Conservation (phyloP, 169 alveolate genomes). For the Theileria annulata region DNA sequence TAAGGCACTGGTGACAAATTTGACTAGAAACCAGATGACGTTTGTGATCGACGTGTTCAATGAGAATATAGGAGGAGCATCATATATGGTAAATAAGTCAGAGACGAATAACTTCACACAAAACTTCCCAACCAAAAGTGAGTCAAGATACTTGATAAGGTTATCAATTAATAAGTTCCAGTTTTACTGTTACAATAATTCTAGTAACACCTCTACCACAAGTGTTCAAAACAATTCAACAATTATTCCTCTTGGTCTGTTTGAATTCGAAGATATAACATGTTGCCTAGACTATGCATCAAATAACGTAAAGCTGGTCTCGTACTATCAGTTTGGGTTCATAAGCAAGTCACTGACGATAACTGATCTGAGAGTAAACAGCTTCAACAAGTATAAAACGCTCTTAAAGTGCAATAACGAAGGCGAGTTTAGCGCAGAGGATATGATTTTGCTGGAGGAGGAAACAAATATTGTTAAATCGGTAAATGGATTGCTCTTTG, state of each 20-base stretch:
- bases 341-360: constrained; percentile 55
- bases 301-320: constrained; percentile 29
- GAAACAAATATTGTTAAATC: constrained; percentile 11
- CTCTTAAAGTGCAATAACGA: constrained; percentile 37
- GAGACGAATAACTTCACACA: constrained; percentile 21
- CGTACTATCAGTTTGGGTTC: constrained; percentile 64
- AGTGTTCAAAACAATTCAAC: not conserved
- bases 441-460: not conserved
- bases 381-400: constrained; percentile 41
- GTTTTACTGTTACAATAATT: constrained; percentile 18
- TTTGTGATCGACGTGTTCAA: constrained; percentile 55
- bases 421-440: not conserved
- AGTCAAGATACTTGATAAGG: constrained; percentile 10
- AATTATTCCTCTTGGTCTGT: constrained; percentile 36
- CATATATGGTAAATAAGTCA: constrained; percentile 14
- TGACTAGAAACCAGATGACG: constrained; percentile 49
- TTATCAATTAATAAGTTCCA: constrained; percentile 39
- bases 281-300: constrained; percentile 61
- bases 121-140: constrained; percentile 23
- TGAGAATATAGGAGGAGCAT: constrained; percentile 56
- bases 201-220: not conserved
- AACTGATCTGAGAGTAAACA: constrained; percentile 41
- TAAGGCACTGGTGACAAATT: constrained; percentile 54
- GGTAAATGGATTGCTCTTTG: constrained; percentile 42
- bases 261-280: constrained; percentile 38